Conservation (phyloP, 441 rosid genomes). For the Gossypium gossypioides region DNA sequence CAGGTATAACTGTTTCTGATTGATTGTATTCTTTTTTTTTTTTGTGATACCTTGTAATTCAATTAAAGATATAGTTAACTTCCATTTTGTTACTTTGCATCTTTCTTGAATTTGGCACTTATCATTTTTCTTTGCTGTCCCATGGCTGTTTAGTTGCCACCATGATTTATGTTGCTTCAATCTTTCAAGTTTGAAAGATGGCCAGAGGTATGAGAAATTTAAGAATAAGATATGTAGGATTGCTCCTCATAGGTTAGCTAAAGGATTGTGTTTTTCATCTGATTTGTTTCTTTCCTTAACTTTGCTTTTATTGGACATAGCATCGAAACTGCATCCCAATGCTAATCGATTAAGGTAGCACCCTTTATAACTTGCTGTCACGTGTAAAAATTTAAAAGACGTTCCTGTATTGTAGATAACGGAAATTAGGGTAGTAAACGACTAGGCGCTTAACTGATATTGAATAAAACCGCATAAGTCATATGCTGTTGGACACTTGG, state of each 20-base stretch:
- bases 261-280: background rate
- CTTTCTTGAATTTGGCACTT: slow-evolving; percentile 1
- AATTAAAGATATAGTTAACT: slow-evolving; percentile 1
- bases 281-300: background rate
- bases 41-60: background rate
- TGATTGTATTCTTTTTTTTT: background rate
- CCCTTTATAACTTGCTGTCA: background rate
- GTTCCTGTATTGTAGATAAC: background rate
- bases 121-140: background rate
- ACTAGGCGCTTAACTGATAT: background rate
- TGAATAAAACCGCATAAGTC: background rate
- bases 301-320: background rate
- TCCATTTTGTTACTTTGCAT: background rate
- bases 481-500: background rate
- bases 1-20: slow-evolving; percentile 43
- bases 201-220: background rate
- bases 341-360: background rate
- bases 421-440: background rate
- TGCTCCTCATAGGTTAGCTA: background rate
- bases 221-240: background rate
- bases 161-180: background rate
- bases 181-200: slow-evolving; percentile 7
- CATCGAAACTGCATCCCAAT: background rate
- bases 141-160: background rate
- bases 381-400: background rate